Evolutionary conservation across 768 basidiomycete genomes (phyloP), one percentile per base, ranked within the genome.

Genomic region (Boletellus emodensis): DNA sequence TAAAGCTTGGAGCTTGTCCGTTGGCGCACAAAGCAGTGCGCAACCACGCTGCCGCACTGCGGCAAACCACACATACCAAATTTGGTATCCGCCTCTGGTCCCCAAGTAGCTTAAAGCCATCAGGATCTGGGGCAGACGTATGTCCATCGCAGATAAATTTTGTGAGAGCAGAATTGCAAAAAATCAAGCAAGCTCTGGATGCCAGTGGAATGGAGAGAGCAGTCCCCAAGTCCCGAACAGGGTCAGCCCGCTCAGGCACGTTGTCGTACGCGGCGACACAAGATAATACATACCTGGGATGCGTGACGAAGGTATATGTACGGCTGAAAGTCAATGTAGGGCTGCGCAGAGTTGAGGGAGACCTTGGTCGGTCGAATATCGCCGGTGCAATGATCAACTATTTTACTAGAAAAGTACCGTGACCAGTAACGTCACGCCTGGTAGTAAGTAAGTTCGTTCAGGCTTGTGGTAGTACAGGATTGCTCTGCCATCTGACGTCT

Each of bases 371-470:
- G 50, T 51, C 40, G 52, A 63, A 49, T 37, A 47, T 63, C 37
- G 28, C 54, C 48, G 38, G 51, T 46, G 53, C 61, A 63, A 65
- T 63, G 62, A 63, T 63, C 62, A 63, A 65, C 62, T 63, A 65
- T 63, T 52, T 63, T 63, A 65, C 62, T 51, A 53, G 60, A 63
- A 65, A 47, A 33, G 67, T 58, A 44, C 45, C 51, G 67, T 68
- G 67, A 68, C 67, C n/a, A 15, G 65, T 60, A 63, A 69, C 67
- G 69, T 68, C 67, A 68, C 67, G 55, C 56, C 8, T 30, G 30
- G 30, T 30, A 39, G 63, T 67, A 70, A 68, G 67, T 68, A 68
- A 61, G 67, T 68, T 68, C 67, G 62, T 65, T 51, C 56, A 46
- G 55, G 53, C 60, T 50, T 56, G 56, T 48, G 11, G 55, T 69